Base-by-base conservation (phyloP, 108 stramenopile species). In the Cylindrotheca fusiformis region DNA sequence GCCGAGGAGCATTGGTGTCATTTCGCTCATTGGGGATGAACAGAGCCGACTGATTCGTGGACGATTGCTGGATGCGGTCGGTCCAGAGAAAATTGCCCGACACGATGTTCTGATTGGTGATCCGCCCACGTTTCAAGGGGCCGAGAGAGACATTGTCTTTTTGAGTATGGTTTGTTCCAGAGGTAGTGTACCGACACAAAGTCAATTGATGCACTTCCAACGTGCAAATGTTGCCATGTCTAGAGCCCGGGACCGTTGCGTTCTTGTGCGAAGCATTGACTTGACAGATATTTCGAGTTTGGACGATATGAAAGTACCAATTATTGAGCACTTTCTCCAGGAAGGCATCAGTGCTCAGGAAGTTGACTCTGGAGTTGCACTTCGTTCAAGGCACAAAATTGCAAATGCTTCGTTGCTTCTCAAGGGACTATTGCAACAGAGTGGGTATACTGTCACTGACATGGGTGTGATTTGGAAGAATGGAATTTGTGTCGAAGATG, bases 81-180 rank as follows among this genome's bases (percentile, higher is more conserved):
- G 84, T 5, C 78, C 80, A 5, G 66, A 75, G 12, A 54, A 70
- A 22, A 65, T 65, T 52, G 68, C 63, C 10, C 52, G 50, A 1
- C 84, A 85, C 64, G 53, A 79, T 55, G 75, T 85, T 49, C 52
- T 81, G 48, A 65, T 79, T 28, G 84, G 84, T 2, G 80, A 79
- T 12, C 78, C 84, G 18, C 84, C 84, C 0, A 52, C 68, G 6
- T 85, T 85, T 58, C 84, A 85, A 69, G 84, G 84, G 2, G 77
- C 79, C 0, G 84, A 85, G 52, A 50, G 80, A 22, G 84, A 81
- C 41, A 71, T 85, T 52, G 58, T 85, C 6, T 85, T 76, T 57
- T 46, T 85, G 27, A 71, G 68, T 58, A 76, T 85, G 80, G 84
- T 85, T 1, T 78, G 75, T 44, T 81, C 80, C 26, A 69, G 66